phyloP scores from a whole-genome alignment of 495 filamentous ascomycete species.

The Annulohypoxylon maeteangense region DNA sequence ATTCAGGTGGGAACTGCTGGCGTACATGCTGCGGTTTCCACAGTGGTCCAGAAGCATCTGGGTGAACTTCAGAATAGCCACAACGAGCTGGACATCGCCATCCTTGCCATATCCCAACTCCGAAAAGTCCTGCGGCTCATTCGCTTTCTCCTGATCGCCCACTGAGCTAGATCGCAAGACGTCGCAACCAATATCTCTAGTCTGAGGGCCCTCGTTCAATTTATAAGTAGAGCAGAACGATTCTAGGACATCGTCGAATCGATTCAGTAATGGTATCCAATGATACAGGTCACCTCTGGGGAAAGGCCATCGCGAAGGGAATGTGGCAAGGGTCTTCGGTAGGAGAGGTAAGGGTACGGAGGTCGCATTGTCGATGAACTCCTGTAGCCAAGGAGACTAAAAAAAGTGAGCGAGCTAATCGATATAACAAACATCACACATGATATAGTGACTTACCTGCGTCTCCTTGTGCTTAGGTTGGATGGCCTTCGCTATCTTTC shows the following conservation, averaged over 20 bases:
- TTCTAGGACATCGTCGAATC: conserved; percentile 90
- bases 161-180: conserved; percentile 60
- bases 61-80: conserved; percentile 84
- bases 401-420: conserved; percentile 49
- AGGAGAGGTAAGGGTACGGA: conserved; percentile 78
- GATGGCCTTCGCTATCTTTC: conserved; percentile 96
- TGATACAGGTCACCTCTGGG: conserved; percentile 98
- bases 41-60: conserved; percentile 89
- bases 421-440: conserved; percentile 36
- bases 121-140: conserved; percentile 60
- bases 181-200: conserved; percentile 72
- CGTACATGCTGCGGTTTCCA: conserved; percentile 96
- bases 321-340: conserved; percentile 77
- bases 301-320: conserved; percentile 92
- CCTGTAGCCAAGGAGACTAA: conserved; percentile 85
- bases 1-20: conserved; percentile 85
- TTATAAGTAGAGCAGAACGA: conserved; percentile 83
- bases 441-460: conserved; percentile 72
- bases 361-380: conserved; percentile 76
- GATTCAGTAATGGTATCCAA: conserved; percentile 95
- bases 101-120: conserved; percentile 72
- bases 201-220: conserved; percentile 83
- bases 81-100: conserved; percentile 82
- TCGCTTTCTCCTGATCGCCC: conserved; percentile 51
- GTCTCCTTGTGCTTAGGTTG: conserved; percentile 93